These are phyloP conservation scores for Mycothermus thermophilus DNA, from an alignment of 495 filamentous ascomycete species.

Conservation along the genomic window DNA sequence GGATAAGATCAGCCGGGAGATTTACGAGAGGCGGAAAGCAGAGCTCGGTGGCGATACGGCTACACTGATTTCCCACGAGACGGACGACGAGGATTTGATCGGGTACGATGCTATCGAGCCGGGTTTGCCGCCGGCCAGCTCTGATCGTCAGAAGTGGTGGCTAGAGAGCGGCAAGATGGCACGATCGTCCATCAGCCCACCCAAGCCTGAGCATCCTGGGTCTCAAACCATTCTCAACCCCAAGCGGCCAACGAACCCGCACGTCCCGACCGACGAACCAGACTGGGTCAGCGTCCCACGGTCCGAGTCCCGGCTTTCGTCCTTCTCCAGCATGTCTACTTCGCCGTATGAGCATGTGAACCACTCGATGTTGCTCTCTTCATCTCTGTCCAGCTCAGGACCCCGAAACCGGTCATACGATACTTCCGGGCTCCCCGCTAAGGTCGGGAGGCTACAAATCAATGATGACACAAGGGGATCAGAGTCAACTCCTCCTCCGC, in stretches of 20 bases:
- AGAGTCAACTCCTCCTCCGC: slow-evolving; percentile 29
- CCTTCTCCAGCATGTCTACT: slow-evolving; percentile 30
- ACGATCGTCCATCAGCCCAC: slow-evolving; percentile 53
- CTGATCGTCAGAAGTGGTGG: slow-evolving; percentile 89
- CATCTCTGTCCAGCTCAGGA: slow-evolving; percentile 25
- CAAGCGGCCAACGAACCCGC: slow-evolving; percentile 69
- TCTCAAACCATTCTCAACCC: slow-evolving; percentile 50
- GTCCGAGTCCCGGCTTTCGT: slow-evolving; percentile 31
- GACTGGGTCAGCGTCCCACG: slow-evolving; percentile 62
- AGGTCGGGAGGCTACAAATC: slow-evolving; percentile 24
- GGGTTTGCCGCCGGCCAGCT: slow-evolving; percentile 77
- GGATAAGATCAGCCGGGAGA: slow-evolving; percentile 49
- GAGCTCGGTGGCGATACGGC: slow-evolving; percentile 38
- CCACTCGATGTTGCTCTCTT: slow-evolving; percentile 30
- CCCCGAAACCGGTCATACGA: slow-evolving; percentile 40
- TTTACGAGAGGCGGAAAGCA: slow-evolving; percentile 55
- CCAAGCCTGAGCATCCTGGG: slow-evolving; percentile 31
- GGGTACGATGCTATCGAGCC: slow-evolving; percentile 64
- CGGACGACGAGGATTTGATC: slow-evolving; percentile 60
- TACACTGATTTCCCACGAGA: slow-evolving; percentile 38
- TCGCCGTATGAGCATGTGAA: slow-evolving; percentile 36
- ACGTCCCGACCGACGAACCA: slow-evolving; percentile 47
- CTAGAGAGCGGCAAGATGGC: slow-evolving; percentile 71
- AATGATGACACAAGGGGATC: slow-evolving; percentile 19
- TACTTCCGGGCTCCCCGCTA: slow-evolving; percentile 28